These are phyloP conservation scores for Cercospora sp. DNA, from an alignment of 2,329 filamentous ascomycete species.

Conservation along the genomic window DNA sequence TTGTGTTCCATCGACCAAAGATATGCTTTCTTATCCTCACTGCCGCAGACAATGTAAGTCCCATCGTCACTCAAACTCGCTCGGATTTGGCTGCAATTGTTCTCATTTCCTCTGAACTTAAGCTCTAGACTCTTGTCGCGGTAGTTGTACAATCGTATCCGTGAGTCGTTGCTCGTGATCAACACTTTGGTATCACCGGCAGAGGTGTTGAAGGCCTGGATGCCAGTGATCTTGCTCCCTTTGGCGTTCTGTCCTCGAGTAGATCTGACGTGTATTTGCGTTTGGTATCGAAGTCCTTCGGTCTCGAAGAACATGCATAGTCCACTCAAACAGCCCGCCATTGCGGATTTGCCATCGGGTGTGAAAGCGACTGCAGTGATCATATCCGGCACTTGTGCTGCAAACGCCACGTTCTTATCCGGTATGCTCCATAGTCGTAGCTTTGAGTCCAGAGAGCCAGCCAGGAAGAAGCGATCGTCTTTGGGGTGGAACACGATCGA, in stretches of 20 bases:
- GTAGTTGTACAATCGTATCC: constrained; percentile 85
- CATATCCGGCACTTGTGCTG: constrained; percentile 75
- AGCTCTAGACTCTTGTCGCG: constrained; percentile 80
- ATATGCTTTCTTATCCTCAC: constrained; percentile 86
- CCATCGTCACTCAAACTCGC: constrained; percentile 87
- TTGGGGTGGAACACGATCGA: constrained; percentile 91
- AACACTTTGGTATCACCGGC: constrained; percentile 76
- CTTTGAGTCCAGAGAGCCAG: constrained; percentile 86
- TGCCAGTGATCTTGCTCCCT: constrained; percentile 95
- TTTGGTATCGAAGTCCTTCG: constrained; percentile 78
- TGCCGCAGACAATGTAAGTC: constrained; percentile 84
- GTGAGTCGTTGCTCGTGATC: constrained; percentile 92
- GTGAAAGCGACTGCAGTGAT: constrained; percentile 94
- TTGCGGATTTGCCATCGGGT: constrained; percentile 84
- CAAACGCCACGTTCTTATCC: constrained; percentile 88
- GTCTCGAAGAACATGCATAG: constrained; percentile 91
- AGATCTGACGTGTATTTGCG: constrained; percentile 90
- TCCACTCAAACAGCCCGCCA: constrained; percentile 84
- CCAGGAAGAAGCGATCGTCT: constrained; percentile 95
- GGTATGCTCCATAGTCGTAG: constrained; percentile 94
- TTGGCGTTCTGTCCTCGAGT: constrained; percentile 91
- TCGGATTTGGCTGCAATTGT: constrained; percentile 84
- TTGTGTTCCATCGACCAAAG: constrained; percentile 73
- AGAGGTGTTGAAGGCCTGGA: constrained; percentile 67
- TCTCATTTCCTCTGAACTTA: constrained; percentile 91